Base-by-base conservation (phyloP, 1,139 yeast genomes). In the Pichia kudriavzevii region DNA sequence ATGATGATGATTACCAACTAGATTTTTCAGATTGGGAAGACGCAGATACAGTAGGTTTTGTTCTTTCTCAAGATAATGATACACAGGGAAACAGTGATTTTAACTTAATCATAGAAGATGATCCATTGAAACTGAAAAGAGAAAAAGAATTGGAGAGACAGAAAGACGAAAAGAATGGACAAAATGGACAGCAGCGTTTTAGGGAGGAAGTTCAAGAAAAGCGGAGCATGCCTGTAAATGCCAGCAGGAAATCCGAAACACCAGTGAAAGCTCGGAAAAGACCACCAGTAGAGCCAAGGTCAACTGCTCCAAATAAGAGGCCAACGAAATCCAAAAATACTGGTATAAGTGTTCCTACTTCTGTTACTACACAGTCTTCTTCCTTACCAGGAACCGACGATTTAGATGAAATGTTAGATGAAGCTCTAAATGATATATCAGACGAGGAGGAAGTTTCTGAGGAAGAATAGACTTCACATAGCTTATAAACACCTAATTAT, bases 401-500 rank as follows among this genome's bases (percentile, higher is more conserved):
- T 14, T 31, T 41, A 9, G 54, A 41, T n/a, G 43, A 34, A 6
- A 46, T 44, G 10, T 42, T 50, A 14, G 53, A 51, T 31, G 44
- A 46, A 14, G 51, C 47, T 12, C 43, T 50, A 20, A 51, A 48
- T 27, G 53, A 48, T 9, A 31, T 51, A 16, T 36, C 39, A 14
- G 49, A 47, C 13, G 47, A 45, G 12, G 54, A 50, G 22, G 50
- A 46, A 6, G 40, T 43, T 36, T 48, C 53, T 34, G 55, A 50
- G 31, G 55, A 49, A 33, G 55, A 50, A 13, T 39, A 20, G 26
- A n/a, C 5, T 15, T n/a, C 7, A 16, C n/a, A 15, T 14, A 24
- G 11, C 13, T 23, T 23, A 22, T 35, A 22, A 18, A 6, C 5
- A 7, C 12, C 6, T 13, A 26, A 11, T 26, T 13, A 13, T 11